Conservation (phyloP, 495 filamentous ascomycete species). For the Neurospora africana region DNA sequence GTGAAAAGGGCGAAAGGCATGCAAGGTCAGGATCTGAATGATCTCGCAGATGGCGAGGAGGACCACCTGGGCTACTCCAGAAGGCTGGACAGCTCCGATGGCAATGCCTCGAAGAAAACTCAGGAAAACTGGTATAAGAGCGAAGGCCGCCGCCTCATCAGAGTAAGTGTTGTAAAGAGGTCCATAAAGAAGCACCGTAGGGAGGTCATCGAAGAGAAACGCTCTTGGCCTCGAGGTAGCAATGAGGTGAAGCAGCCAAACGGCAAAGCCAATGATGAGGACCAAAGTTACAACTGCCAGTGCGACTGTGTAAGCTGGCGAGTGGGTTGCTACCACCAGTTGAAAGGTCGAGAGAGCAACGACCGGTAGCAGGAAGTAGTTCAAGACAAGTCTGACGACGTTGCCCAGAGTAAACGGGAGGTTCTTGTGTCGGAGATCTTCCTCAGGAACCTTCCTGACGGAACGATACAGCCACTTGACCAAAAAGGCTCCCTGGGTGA, state of each 20-base stretch:
- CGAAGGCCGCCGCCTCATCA: conserved; percentile 74
- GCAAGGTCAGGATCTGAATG: conserved; percentile 74
- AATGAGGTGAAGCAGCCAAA: conserved; percentile 74
- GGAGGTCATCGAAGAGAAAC: conserved; percentile 83
- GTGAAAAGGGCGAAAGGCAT: conserved; percentile 84
- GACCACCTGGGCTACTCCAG: conserved; percentile 84
- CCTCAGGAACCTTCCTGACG: conserved; percentile 60
- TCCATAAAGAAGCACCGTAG: conserved; percentile 81
- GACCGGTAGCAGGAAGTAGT: conserved; percentile 81
- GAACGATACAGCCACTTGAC: conserved; percentile 62
- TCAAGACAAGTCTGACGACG: conserved; percentile 78
- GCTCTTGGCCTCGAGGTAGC: conserved; percentile 69
- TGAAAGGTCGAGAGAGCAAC: conserved; percentile 84
- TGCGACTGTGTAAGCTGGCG: conserved; percentile 57
- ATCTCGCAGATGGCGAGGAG: conserved; percentile 90
- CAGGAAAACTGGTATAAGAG: conserved; percentile 71
- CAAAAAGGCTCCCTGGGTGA: conserved; percentile 68
- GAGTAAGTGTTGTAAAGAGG: conserved; percentile 98
- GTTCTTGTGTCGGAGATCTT: conserved; percentile 84
- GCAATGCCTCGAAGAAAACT: conserved; percentile 80
- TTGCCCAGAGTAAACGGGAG: conserved; percentile 86
- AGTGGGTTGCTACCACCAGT: conserved; percentile 60
- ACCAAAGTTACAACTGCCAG: conserved; percentile 65
- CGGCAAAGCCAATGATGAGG: conserved; percentile 56
- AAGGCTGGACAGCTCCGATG: conserved; percentile 85